phyloP scores from a whole-genome alignment of 257 asterid species.

The Solanum virginianum region DNA sequence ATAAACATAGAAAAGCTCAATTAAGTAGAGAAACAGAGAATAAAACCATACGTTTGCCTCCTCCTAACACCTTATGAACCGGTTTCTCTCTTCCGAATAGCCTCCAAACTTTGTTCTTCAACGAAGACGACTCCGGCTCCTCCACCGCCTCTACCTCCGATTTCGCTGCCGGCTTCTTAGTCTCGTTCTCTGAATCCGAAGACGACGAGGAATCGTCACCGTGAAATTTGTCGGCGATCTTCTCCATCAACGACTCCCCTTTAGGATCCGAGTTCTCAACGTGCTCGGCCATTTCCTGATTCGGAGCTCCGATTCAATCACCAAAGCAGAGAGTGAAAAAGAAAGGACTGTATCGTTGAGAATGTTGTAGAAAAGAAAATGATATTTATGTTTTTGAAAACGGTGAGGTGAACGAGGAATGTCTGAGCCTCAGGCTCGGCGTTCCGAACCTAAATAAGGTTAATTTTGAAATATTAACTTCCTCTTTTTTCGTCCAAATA shows the following conservation, averaged over 20 bases:
- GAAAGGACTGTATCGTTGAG: neutral
- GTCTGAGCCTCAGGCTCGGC: slow-evolving; percentile 37
- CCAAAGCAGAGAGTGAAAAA: neutral
- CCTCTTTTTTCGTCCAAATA: neutral
- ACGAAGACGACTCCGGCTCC: slow-evolving; percentile 10
- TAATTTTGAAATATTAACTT: neutral
- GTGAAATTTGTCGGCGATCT: slow-evolving; percentile 47
- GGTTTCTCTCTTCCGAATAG: slow-evolving; percentile 64
- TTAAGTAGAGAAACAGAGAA: neutral
- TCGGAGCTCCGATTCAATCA: neutral
- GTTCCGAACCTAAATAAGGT: neutral
- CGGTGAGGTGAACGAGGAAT: neutral
- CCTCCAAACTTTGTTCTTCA: slow-evolving; percentile 38
- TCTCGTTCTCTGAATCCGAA: slow-evolving; percentile 49
- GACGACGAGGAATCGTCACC: slow-evolving; percentile 29
- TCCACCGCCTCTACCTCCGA: neutral
- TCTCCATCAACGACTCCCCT: slow-evolving; percentile 53
- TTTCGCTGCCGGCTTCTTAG: slow-evolving; percentile 2
- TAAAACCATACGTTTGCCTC: slow-evolving; percentile 65
- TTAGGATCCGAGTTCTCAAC: slow-evolving; percentile 55
- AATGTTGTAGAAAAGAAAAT: neutral
- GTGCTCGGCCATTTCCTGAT: slow-evolving; percentile 59
- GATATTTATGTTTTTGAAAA: slow-evolving; percentile 9
- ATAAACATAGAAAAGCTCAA: neutral
- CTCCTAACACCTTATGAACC: slow-evolving; percentile 72